These are phyloP conservation scores for Colletotrichum lindemuthianum DNA, from an alignment of 2,329 filamentous ascomycete genomes.

Conservation along the genomic window DNA sequence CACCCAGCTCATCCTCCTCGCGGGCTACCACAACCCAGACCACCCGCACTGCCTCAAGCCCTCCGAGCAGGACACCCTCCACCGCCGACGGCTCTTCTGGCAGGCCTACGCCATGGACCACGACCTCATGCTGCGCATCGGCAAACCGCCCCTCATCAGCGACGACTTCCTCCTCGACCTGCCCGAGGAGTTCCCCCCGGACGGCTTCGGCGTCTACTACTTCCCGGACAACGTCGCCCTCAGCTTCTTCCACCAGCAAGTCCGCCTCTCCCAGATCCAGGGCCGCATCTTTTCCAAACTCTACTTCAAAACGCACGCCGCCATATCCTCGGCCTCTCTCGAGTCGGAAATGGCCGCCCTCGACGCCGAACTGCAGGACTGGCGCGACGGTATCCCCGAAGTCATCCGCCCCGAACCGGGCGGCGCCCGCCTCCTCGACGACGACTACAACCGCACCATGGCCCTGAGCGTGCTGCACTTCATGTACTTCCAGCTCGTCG, in stretches of 20 bases:
- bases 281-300: conserved; percentile 6
- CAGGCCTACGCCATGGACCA: conserved; percentile 10
- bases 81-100: conserved; percentile 6
- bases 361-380: conserved; percentile 8
- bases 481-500: conserved; percentile 13
- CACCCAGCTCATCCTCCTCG: conserved; percentile 3
- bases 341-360: not conserved
- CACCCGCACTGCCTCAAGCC: not conserved
- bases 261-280: conserved; percentile 2
- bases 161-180: conserved; percentile 15
- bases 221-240: not conserved
- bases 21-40: conserved; percentile 4
- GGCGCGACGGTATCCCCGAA: conserved; percentile 8
- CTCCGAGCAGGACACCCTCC: not conserved
- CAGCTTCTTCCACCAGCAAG: conserved; percentile 8
- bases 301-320: not conserved
- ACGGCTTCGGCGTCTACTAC: conserved; percentile 5
- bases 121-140: conserved; percentile 16
- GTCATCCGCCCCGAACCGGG: not conserved
- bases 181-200: conserved; percentile 2
- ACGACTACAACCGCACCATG: not conserved
- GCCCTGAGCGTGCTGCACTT: conserved; percentile 7
- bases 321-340: not conserved
- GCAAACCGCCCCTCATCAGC: conserved; percentile 8
- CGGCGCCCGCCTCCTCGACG: not conserved